Evolutionary conservation across 2,329 filamentous ascomycete species (phyloP).

Genomic region (Alternaria brassicicola): DNA sequence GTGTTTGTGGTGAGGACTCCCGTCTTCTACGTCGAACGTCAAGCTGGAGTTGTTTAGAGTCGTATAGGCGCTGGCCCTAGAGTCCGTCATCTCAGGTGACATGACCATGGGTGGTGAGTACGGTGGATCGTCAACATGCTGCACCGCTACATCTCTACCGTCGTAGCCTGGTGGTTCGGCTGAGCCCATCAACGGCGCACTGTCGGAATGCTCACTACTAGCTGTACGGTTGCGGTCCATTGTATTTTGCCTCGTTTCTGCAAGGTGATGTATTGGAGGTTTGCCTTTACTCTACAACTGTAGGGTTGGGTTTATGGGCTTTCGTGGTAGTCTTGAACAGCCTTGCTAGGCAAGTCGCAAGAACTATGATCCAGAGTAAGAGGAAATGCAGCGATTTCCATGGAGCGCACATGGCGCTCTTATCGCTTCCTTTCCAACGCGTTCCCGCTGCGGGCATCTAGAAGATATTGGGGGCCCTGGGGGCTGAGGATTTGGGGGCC

Average conservation of each 20-base stretch:
- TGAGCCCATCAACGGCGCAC: constrained; percentile 21
- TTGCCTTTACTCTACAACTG: neutral
- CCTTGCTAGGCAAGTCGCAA: neutral
- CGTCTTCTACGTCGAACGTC: constrained; percentile 23
- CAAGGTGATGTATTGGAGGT: neutral
- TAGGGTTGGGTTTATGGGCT: neutral
- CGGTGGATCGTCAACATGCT: constrained; percentile 20
- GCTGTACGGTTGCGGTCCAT: constrained; percentile 16
- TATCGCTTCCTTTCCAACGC: neutral
- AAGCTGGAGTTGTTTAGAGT: constrained; percentile 21
- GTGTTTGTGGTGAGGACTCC: constrained; percentile 22
- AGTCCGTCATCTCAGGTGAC: constrained; percentile 20
- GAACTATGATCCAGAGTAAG: neutral
- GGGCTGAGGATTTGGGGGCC: constrained; percentile 17
- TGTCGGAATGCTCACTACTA: constrained; percentile 7
- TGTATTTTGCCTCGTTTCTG: neutral
- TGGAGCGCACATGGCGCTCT: neutral
- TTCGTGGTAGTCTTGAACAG: neutral
- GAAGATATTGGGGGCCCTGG: constrained; percentile 16
- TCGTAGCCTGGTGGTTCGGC: constrained; percentile 23
- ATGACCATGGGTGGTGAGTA: constrained; percentile 21
- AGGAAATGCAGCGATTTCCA: neutral
- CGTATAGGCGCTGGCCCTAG: constrained; percentile 28
- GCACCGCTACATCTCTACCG: constrained; percentile 30
- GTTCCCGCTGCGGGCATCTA: neutral